A percentile compares a stretch with the other conserved stretches of the same genome.
phyloP scores from a whole-genome alignment of 179 eudicot genomes.

The Spinacia oleracea region DNA sequence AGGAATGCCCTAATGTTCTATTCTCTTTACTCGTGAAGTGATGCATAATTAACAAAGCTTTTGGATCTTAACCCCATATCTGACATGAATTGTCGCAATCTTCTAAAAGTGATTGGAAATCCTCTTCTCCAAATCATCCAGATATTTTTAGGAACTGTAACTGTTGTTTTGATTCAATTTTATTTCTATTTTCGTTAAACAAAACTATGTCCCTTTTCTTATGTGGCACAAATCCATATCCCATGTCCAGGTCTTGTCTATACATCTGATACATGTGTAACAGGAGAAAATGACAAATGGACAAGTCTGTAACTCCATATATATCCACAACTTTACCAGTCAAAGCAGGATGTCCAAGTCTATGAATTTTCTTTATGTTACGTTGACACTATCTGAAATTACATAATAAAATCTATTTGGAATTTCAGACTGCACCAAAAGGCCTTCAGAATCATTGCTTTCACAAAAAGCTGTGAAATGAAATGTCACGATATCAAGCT shows the following conservation, averaged over 20 bases:
- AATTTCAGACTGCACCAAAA: neutral
- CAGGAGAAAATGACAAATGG: neutral
- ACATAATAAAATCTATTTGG: neutral
- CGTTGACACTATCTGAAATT: neutral
- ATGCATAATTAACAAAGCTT: neutral
- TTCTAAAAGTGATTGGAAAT: neutral
- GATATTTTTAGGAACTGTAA: neutral
- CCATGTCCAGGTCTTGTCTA: neutral
- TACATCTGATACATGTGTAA: neutral
- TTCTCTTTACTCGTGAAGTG: neutral
- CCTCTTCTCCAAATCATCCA: neutral
- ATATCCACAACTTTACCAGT: neutral
- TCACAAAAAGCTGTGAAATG: neutral
- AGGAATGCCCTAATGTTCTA: neutral
- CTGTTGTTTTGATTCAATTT: neutral
- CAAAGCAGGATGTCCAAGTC: neutral
- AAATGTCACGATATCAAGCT: constrained; percentile 8
- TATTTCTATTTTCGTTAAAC: neutral
- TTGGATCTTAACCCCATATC: neutral
- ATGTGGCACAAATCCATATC: neutral
- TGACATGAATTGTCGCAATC: neutral
- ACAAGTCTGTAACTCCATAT: neutral
- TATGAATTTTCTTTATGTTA: neutral
- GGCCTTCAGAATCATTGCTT: neutral
- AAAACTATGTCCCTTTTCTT: neutral